Evolutionary conservation across 768 basidiomycete species (phyloP).

Genomic region (Pleurotus tuber-regium): DNA sequence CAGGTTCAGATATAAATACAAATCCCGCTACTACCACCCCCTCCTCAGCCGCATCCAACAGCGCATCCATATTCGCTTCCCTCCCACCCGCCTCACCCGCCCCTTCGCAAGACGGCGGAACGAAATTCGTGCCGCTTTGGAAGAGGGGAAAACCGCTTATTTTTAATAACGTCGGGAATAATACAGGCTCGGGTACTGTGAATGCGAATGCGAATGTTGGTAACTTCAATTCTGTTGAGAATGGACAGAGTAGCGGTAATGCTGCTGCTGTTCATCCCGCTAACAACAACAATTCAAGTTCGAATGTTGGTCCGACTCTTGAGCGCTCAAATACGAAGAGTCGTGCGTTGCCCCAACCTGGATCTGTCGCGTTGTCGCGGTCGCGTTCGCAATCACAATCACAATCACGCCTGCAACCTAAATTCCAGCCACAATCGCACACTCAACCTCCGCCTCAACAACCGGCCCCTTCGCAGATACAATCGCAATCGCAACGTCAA

Average conservation of each 20-base stretch:
- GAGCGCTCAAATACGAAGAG: not conserved
- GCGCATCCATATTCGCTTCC: too few relatives aligned
- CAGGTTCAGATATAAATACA: too few relatives aligned
- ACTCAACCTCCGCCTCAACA: not conserved
- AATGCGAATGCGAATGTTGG: not conserved
- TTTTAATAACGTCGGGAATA: not conserved
- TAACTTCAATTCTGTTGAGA: too few relatives aligned
- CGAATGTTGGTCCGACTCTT: not conserved
- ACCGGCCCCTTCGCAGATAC: not conserved
- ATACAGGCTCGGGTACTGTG: not conserved
- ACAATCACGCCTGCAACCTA: not conserved
- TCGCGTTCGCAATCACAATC: not conserved
- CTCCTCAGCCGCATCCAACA: not conserved
- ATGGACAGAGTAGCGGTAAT: too few relatives aligned
- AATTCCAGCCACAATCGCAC: not conserved
- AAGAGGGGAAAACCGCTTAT: constrained; percentile 27
- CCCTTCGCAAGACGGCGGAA: not conserved
- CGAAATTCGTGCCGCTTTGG: constrained; percentile 42
- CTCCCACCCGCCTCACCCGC: not conserved
- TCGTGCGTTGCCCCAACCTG: constrained; percentile 5
- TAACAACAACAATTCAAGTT: not conserved
- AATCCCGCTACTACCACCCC: not conserved
- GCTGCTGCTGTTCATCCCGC: not conserved
- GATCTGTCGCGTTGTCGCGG: not conserved
- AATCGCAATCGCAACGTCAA: not conserved